Evolutionary conservation across 805 yeast species (phyloP), one percentile per base, ranked within the genome.

Genomic region (Allodekkera sacchari): DNA sequence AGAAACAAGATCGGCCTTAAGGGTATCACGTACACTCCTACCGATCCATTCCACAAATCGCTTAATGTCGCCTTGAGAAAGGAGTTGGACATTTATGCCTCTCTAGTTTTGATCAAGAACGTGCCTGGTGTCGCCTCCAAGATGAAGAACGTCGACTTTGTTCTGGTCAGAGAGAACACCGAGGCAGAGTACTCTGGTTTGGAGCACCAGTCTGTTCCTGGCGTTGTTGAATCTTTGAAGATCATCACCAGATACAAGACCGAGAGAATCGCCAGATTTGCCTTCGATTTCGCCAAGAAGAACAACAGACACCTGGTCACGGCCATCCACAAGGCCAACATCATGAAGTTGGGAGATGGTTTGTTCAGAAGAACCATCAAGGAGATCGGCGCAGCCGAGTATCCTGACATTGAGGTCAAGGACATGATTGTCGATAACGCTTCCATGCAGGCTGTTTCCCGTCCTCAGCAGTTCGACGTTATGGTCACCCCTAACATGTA

Each of bases 111-210:
- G 50, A 85, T 87, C 70, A 85, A 88, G 68, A 82, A 83, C 63
- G 74, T 92, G 41, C 92, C 94, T 39, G 97, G 97, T 61, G 95
- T 88, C 43, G 73, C 84, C 61, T 79, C 95, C 39, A 84, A 88
- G 62, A 74, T 87, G 56, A 72, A 80, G 41, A 87, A 83, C 47
- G 83, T 89, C 44, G 96, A 88, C 66, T 74, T 89, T 55, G 96
- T 88, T 25, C 71, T 92, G 45, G 94, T 92, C 57, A 85, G 98
- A 73, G 98, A 92, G 66, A 92, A 92, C 73, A 89, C 96, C 47
- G 97, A 89, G 68, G 96, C 95, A 67, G 97, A 89, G 66, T 89
- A 85, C 71, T 89, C 97, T 32, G 97, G 97, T 53, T 72, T 92
- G 53, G 98, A 89, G 72, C 97, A 92, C 67, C 92, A 82, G 63